These are phyloP conservation scores for Ogataea corticis DNA, from an alignment of 805 yeast genomes.

Conservation along the genomic window DNA sequence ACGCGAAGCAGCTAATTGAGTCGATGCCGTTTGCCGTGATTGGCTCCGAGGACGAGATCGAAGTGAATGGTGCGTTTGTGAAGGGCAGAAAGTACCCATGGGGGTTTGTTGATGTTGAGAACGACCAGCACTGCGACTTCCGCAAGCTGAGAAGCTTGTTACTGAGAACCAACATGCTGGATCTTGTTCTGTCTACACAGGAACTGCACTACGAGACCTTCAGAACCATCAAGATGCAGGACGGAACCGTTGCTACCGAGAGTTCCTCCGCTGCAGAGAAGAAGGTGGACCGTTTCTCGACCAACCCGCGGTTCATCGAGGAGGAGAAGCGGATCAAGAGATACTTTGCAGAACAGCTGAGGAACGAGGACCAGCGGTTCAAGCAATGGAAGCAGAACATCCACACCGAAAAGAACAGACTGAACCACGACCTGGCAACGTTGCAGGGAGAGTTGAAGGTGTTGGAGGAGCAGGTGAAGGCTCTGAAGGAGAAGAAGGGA, in stretches of 20 bases:
- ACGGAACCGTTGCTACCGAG: constrained; percentile 13
- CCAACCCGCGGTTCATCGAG: constrained; percentile 91
- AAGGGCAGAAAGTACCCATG: constrained; percentile 87
- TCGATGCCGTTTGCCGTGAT: constrained; percentile 86
- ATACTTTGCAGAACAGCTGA: constrained; percentile 94
- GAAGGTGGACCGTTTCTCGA: constrained; percentile 43
- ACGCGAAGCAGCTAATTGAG: constrained; percentile 75
- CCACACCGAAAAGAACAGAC: constrained; percentile 89
- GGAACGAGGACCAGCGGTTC: constrained; percentile 94
- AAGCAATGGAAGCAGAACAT: constrained; percentile 98
- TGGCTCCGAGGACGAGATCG: constrained; percentile 73
- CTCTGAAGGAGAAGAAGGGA: constrained; percentile 55
- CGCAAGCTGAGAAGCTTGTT: constrained; percentile 75
- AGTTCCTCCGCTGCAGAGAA: constrained; percentile 25
- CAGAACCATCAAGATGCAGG: constrained; percentile 70
- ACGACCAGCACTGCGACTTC: constrained; percentile 83
- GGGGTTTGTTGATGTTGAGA: constrained; percentile 88
- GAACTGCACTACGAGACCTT: constrained; percentile 80
- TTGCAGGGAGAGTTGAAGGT: constrained; percentile 75
- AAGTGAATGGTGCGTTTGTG: constrained; percentile 62
- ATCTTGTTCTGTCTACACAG: constrained; percentile 74
- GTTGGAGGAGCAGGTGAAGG: constrained; percentile 74
- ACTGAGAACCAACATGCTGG: constrained; percentile 81
- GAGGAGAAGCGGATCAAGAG: constrained; percentile 93
- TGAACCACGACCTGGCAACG: constrained; percentile 91